Percentiles rank a stretch among this genome's conserved stretches.
These are phyloP conservation scores for Cryptosporidium xiaoi DNA, from an alignment of 169 alveolate species.

Conservation along the genomic window DNA sequence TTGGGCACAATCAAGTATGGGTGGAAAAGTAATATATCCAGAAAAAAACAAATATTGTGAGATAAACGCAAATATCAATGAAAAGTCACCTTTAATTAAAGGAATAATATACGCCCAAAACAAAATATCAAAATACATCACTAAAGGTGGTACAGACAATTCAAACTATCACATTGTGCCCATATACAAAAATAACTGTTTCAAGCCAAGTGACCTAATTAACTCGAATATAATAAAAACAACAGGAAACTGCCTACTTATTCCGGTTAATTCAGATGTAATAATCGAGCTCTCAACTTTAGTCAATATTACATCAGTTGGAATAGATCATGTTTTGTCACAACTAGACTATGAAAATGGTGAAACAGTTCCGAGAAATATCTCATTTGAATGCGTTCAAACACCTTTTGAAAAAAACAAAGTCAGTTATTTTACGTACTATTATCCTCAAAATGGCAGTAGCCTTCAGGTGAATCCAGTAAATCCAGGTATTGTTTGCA, in stretches of 20 bases:
- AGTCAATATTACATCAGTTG: conserved; percentile 32
- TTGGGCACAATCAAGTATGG: conserved; percentile 70
- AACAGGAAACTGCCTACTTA: conserved; percentile 18
- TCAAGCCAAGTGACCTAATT: conserved; percentile 24
- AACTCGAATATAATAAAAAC: conserved; percentile 24
- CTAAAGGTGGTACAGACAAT: not conserved
- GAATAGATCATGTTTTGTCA: conserved; percentile 46
- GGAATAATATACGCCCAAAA: not conserved
- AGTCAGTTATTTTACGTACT: not conserved
- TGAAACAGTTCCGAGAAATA: conserved; percentile 59
- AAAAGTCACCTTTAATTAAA: conserved; percentile 12
- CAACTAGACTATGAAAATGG: conserved; percentile 65
- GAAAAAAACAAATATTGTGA: conserved; percentile 25
- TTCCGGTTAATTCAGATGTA: conserved; percentile 6
- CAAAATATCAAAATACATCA: not conserved
- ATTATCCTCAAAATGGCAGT: conserved; percentile 42
- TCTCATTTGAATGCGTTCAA: conserved; percentile 21
- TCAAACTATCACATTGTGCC: not conserved
- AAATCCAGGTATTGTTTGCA: conserved; percentile 9
- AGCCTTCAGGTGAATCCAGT: conserved; percentile 26
- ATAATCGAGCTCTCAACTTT: conserved; percentile 27
- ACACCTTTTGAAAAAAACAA: not conserved
- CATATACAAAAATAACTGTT: conserved; percentile 27
- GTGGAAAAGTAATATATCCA: conserved; percentile 46
- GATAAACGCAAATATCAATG: not conserved